Conservation (phyloP, 345 rosid genomes). For the Syzygium oleosum region DNA sequence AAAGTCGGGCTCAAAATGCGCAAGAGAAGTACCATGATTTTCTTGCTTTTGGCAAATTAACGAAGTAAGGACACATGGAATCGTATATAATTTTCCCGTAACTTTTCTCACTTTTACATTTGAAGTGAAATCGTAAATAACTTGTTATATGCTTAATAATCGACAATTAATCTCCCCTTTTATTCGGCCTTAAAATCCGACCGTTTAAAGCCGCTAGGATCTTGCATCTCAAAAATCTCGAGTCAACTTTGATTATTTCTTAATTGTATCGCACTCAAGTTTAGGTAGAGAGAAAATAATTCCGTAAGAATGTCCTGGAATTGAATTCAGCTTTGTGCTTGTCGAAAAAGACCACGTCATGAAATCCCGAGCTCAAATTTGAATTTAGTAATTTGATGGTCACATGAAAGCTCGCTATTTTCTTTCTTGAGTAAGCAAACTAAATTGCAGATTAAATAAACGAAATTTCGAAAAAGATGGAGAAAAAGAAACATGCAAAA, state of each 20-base stretch:
- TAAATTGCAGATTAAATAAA: too few species aligned
- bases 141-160: too few species aligned
- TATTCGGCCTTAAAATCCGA: not conserved
- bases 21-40: not conserved
- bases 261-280: fast-evolving
- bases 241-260: not conserved
- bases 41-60: not conserved
- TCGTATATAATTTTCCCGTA: too few species aligned
- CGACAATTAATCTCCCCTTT: not conserved
- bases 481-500: not conserved
- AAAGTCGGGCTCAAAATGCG: not conserved
- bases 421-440: too few species aligned
- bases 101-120: not conserved
- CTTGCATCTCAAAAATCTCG: not conserved
- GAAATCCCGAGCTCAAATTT: too few species aligned
- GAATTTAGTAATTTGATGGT: too few species aligned
- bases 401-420: too few species aligned
- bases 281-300: not conserved
- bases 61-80: not conserved
- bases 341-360: not conserved
- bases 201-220: too few species aligned
- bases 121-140: not conserved
- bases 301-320: fast-evolving
- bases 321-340: not conserved
- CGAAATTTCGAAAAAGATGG: too few species aligned